These are phyloP conservation scores for Neurospora africana DNA, from an alignment of 495 filamentous ascomycete genomes.

Conservation along the genomic window DNA sequence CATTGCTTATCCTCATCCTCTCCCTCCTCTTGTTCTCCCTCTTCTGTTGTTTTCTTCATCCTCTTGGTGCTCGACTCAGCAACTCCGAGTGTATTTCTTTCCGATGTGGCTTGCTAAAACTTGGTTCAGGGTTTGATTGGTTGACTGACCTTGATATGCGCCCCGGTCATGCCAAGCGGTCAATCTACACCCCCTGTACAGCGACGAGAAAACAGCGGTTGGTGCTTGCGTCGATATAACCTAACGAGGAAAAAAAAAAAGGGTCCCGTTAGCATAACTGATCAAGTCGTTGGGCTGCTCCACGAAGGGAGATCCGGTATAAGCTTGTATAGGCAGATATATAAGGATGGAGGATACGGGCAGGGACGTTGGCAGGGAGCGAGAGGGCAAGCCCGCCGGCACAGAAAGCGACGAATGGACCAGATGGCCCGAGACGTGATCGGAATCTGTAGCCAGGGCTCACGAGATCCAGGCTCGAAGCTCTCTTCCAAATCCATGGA, in stretches of 20 bases:
- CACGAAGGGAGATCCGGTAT: background rate
- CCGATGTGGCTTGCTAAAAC: conserved; percentile 11
- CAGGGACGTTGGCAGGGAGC: background rate
- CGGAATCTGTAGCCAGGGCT: background rate
- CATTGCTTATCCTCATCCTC: background rate
- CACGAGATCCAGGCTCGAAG: background rate
- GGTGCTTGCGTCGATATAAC: conserved; percentile 1
- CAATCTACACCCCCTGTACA: conserved; percentile 17
- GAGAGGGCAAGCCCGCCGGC: background rate
- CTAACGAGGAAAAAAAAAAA: conserved; percentile 3
- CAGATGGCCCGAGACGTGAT: background rate
- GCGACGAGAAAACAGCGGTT: conserved; percentile 2
- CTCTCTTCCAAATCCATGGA: background rate
- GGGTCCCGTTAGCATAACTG: conserved; percentile 10
- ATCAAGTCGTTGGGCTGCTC: background rate
- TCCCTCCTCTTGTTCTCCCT: background rate
- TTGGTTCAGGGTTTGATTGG: conserved; percentile 19
- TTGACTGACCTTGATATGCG: conserved; percentile 18
- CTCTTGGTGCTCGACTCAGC: background rate
- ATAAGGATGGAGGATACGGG: background rate
- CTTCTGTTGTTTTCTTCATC: background rate
- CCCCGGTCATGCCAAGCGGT: conserved; percentile 23
- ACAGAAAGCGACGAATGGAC: background rate
- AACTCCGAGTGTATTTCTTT: background rate
- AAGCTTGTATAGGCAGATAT: background rate